Percentiles rank a stretch among this genome's conserved stretches.
Conservation (phyloP, 2,329 filamentous ascomycete genomes). For the Claviceps fusiformis region DNA sequence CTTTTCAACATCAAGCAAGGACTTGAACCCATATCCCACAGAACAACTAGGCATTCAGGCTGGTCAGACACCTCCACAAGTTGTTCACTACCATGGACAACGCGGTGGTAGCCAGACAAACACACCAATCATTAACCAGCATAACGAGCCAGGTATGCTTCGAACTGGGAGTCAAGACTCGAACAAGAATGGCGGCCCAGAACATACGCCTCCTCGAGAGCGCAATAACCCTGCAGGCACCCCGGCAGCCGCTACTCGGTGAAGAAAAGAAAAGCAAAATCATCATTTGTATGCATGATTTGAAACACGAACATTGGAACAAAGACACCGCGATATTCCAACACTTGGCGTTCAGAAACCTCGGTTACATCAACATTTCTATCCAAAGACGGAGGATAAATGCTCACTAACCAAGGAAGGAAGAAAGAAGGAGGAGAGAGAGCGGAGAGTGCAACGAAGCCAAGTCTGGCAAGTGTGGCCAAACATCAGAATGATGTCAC, state of each 20-base stretch:
- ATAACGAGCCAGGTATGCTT: constrained; percentile 33
- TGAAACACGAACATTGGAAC: not conserved
- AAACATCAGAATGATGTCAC: not conserved
- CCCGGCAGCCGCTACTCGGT: constrained; percentile 5
- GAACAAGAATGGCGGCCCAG: constrained; percentile 24
- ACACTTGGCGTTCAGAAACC: not conserved
- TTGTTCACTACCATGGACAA: constrained; percentile 54
- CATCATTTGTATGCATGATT: not conserved
- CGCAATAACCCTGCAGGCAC: constrained; percentile 11
- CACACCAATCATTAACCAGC: constrained; percentile 43
- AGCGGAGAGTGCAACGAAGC: not conserved
- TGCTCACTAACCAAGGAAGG: not conserved
- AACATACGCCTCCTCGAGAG: constrained; percentile 24
- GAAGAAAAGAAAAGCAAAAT: not conserved
- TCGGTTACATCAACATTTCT: not conserved
- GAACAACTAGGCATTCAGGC: constrained; percentile 49
- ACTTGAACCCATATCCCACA: constrained; percentile 54
- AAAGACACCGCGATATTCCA: not conserved
- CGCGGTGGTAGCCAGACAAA: constrained; percentile 54
- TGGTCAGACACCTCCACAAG: constrained; percentile 50
- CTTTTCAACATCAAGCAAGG: constrained; percentile 58
- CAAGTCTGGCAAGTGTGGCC: not conserved
- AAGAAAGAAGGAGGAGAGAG: not conserved
- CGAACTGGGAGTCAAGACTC: constrained; percentile 36
- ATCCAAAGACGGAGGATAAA: not conserved